Conservation (phyloP, 345 rosid species). For the Melastoma malabathricum region DNA sequence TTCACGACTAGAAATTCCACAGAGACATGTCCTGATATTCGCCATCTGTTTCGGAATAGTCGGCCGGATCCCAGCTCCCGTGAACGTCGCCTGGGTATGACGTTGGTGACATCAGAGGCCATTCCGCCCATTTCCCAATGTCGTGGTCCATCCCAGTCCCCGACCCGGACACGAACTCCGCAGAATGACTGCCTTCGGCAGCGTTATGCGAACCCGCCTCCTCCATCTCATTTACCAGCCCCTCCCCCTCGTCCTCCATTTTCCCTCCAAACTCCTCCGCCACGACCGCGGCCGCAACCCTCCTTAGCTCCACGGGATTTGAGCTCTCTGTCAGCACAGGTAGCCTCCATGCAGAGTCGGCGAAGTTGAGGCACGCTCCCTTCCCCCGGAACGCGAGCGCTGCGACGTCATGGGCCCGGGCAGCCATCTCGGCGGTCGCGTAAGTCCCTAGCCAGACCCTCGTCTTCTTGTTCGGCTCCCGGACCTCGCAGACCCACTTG, state of each 20-base stretch:
- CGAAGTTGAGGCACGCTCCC: conserved; percentile 32
- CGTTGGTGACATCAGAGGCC: conserved; percentile 11
- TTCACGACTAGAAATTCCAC: background rate
- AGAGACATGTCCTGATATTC: background rate
- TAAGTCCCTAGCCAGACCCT: conserved; percentile 48
- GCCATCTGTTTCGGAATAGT: background rate
- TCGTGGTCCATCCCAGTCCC: background rate
- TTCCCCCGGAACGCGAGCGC: conserved; percentile 32
- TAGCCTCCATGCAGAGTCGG: conserved; percentile 20
- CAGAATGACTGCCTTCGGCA: background rate
- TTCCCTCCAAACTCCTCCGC: conserved; percentile 9
- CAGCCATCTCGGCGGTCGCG: conserved; percentile 28
- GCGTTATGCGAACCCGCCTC: background rate
- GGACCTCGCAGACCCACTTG: conserved; percentile 49
- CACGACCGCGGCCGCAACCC: conserved; percentile 28
- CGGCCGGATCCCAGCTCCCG: background rate
- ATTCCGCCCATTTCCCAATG: conserved; percentile 2
- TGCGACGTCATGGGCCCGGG: conserved; percentile 41
- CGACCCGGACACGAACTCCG: background rate
- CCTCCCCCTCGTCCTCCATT: background rate
- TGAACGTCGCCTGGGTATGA: background rate
- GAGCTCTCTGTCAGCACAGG: conserved; percentile 17
- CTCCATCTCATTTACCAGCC: background rate
- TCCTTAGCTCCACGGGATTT: conserved; percentile 19
- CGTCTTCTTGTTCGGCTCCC: conserved; percentile 27